phyloP scores from a whole-genome alignment of 192 early-diverging fungal genomes.

The Oehlia diaphana region DNA sequence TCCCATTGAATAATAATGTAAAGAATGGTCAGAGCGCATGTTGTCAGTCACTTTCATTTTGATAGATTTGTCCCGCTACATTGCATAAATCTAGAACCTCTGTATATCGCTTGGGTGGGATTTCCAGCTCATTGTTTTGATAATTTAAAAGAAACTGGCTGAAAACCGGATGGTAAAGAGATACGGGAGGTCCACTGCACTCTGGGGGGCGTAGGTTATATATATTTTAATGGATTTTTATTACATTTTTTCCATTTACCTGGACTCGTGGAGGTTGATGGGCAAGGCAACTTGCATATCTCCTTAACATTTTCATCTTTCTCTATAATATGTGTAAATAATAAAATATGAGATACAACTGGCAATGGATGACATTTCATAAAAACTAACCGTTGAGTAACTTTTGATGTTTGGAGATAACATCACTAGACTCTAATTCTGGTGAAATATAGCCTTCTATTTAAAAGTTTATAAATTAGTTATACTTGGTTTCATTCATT shows the following conservation, averaged over 20 bases:
- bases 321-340: too few species aligned
- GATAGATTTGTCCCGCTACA: background rate
- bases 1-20: slow-evolving; percentile 1
- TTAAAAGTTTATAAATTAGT: too few species aligned
- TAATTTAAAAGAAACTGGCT: slow-evolving; percentile 8
- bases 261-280: background rate
- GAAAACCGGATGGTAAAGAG: background rate
- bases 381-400: too few species aligned
- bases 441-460: too few species aligned
- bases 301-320: background rate
- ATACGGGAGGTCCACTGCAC: background rate
- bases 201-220: background rate
- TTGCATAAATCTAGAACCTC: background rate
- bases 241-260: background rate
- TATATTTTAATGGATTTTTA: background rate
- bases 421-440: too few species aligned
- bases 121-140: background rate
- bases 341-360: too few species aligned
- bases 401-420: too few species aligned
- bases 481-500: too few species aligned
- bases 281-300: background rate
- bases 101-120: background rate
- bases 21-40: background rate
- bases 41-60: background rate
- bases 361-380: too few species aligned